Base-by-base conservation (phyloP, 2,329 filamentous ascomycete genomes). In the Endocalyx cinctus region DNA sequence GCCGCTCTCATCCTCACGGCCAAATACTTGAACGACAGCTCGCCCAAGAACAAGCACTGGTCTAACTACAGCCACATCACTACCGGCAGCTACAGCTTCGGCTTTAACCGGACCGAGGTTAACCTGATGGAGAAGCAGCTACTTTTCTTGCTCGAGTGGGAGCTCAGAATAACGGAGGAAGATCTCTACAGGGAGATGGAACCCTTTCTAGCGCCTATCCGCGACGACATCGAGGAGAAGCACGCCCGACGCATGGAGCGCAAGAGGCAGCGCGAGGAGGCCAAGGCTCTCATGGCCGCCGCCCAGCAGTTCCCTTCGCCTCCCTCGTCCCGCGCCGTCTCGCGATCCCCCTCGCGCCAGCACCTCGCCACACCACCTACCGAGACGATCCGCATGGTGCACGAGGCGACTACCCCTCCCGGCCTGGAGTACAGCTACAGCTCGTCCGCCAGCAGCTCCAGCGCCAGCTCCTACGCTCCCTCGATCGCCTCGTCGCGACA, bases 11-110 rank as follows among this genome's bases (percentile, higher is more conserved):
- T 92, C 55, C 72, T 83, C 28, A 81, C 92, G 2, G 90, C 92
- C 51, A 98, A 98, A 80, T 96, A 96, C 63, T 77, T 97, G 50
- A 97, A 98, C 62, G 92, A 97, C 72, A 95, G 88, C 41, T 96
- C 88, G 10, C 92, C 92, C 43, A 97, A 97, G 81, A 98, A 98
- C 78, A 97, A 97, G 80, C 92, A 98, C 74, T 98, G 92, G 92
- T 89, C 92, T 46, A 83, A 81, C 53, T 98, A 97, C 72, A 94
- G 84, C 39, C 69, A 82, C 52, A 82, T 95, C 49, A 83, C 72
- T 59, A 79, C 80, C 10, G 66, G 71, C 7, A 57, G 51, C 41
- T 72, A 68, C 56, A 77, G 72, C 54, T 98, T 97, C 55, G 86
- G 88, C 50, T 97, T 98, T 72, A 90, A 82, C 52, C 75, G 89